Base-by-base conservation (phyloP, 805 yeast species). In the Kazachstania bromeliacearum region DNA sequence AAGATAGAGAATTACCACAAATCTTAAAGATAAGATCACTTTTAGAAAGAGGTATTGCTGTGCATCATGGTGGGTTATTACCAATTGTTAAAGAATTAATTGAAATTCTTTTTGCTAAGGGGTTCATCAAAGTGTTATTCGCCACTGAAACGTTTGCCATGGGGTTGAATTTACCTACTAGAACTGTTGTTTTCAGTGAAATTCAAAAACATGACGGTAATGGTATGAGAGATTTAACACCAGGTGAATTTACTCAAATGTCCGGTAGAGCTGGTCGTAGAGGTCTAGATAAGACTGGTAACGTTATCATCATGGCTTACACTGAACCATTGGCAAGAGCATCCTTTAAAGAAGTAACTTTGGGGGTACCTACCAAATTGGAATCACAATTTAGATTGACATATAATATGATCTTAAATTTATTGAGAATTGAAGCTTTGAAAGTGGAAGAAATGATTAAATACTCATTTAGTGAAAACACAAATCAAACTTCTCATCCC, bases 221-320 rank as follows among this genome's bases (percentile, higher is more conserved):
- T 21, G 73, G 73, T 0, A 77, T 85, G 60, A 71, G 98, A 59
- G 74, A 80, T 51, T 67, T 92, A 41, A 69, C 80, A 7, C 96
- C 98, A 0, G 98, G 98, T 37, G 98, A 92, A 57, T 92, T 89
- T 56, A 92, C 97, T 0, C 98, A 89, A 62, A 92, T 92, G 98
- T 88, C 96, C 0, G 98, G 98, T 31, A 74, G 98, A 60, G 98
- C 98, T 0, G 98, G 98, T 41, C 77, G 98, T 63, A 77, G 98
- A 67, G 98, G 98, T 24, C 64, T 92, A 45, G 98, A 92, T 64
- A 64, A 77, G 15, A 85, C 83, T 0, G 98, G 98, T 53, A 89
- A 96, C 0, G 98, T 92, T 9, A 85, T 92, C 43, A 76, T 88
- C 5, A 85, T 92, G 94, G 70, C 94, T 2, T 83, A 79, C 50